These are phyloP conservation scores for Prunus padus DNA, from an alignment of 306 rosid genomes.

Conservation along the genomic window DNA sequence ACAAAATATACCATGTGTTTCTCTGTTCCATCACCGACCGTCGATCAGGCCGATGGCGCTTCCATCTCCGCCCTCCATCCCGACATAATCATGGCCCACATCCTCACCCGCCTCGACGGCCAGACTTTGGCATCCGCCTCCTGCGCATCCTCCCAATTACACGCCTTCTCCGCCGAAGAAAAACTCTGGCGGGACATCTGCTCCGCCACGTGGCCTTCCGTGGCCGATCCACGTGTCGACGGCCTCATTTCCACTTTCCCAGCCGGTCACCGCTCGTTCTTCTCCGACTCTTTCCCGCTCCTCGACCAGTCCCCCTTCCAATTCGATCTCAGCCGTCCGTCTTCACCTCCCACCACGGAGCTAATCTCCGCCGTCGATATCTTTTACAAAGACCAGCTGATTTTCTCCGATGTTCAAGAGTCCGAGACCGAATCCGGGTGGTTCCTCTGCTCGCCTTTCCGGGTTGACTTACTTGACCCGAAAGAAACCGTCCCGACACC, in stretches of 20 bases:
- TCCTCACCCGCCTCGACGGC: constrained; percentile 77
- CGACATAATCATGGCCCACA: constrained; percentile 62
- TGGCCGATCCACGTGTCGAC: constrained; percentile 26
- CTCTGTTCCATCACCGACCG: not conserved
- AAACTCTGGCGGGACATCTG: constrained; percentile 60
- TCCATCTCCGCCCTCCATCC: constrained; percentile 50
- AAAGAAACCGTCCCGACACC: constrained; percentile 52
- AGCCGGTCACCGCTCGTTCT: constrained; percentile 56
- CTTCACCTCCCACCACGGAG: constrained; percentile 16
- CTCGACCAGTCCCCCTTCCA: constrained; percentile 22
- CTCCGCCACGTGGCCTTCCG: constrained; percentile 72
- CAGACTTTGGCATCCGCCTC: constrained; percentile 54
- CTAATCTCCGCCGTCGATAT: constrained; percentile 75
- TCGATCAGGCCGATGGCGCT: constrained; percentile 7
- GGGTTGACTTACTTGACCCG: constrained; percentile 56
- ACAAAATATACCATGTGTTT: constrained; percentile 21
- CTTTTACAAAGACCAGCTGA: constrained; percentile 37
- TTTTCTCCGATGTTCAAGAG: constrained; percentile 51
- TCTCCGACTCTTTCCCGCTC: constrained; percentile 68
- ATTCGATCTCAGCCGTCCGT: not conserved
- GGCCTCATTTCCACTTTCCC: constrained; percentile 51
- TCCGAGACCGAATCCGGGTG: constrained; percentile 47
- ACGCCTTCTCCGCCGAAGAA: constrained; percentile 50
- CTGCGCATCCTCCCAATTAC: constrained; percentile 47
- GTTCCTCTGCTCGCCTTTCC: constrained; percentile 66